Conservation (phyloP, 108 stramenopile genomes). For the Skeletonema grethae region DNA sequence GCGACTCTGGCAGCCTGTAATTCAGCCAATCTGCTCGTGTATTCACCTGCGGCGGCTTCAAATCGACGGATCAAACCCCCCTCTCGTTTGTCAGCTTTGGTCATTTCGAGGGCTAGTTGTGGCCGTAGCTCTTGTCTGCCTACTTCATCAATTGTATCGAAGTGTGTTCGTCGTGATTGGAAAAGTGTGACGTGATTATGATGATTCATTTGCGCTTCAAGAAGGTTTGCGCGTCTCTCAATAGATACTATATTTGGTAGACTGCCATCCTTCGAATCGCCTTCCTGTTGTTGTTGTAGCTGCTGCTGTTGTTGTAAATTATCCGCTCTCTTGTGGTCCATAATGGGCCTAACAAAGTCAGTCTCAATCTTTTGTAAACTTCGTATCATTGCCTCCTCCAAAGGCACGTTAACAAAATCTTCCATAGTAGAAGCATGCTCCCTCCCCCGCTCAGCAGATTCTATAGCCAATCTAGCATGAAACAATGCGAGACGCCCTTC, state of each 20-base stretch:
- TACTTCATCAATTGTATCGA: constrained; percentile 28
- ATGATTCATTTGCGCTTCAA: constrained; percentile 45
- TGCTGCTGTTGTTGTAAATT: neutral
- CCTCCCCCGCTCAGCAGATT: constrained; percentile 35
- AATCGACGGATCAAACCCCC: constrained; percentile 59
- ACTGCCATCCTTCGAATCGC: neutral
- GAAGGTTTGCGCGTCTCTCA: constrained; percentile 36
- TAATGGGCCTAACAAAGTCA: constrained; percentile 32
- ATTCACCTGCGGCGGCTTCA: constrained; percentile 47
- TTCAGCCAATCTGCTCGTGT: constrained; percentile 23
- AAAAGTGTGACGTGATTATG: constrained; percentile 37
- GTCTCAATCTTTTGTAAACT: constrained; percentile 24
- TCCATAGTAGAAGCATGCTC: constrained; percentile 37
- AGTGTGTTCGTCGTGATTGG: constrained; percentile 17
- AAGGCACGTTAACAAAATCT: constrained; percentile 31
- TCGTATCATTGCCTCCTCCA: constrained; percentile 32
- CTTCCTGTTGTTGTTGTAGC: constrained; percentile 7
- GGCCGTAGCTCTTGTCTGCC: constrained; percentile 29
- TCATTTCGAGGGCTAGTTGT: constrained; percentile 48
- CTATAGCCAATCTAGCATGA: constrained; percentile 36
- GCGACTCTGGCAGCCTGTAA: constrained; percentile 27
- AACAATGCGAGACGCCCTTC: constrained; percentile 39
- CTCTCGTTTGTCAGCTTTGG: constrained; percentile 63
- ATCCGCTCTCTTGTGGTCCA: constrained; percentile 31
- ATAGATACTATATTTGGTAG: constrained; percentile 35